A percentile compares a stretch with the other conserved stretches of the same genome.
These are phyloP conservation scores for Pythium sp. DNA, from an alignment of 352 stramenopile genomes.

Conservation along the genomic window DNA sequence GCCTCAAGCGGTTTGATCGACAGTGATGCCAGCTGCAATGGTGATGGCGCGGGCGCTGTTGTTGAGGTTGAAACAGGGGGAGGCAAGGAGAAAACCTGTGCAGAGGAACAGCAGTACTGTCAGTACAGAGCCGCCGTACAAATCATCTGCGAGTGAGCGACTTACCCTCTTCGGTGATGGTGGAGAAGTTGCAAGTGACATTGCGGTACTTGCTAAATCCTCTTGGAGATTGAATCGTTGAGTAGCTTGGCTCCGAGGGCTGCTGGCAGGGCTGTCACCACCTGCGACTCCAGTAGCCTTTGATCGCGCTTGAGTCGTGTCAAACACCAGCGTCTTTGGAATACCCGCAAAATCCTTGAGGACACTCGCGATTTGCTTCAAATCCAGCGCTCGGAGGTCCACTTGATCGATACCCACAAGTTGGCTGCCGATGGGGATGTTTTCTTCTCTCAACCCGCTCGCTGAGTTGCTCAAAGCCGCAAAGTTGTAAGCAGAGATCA, in stretches of 20 bases:
- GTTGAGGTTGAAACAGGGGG: not conserved
- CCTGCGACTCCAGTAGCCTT: not conserved
- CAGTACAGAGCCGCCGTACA: not conserved
- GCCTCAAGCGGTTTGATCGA: conserved; percentile 27
- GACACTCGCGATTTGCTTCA: conserved; percentile 34
- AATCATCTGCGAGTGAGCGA: not conserved
- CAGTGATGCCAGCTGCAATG: conserved; percentile 20
- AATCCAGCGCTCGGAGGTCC: conserved; percentile 34
- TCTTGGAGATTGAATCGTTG: not conserved
- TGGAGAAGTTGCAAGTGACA: not conserved
- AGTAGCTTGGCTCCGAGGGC: not conserved
- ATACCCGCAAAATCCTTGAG: conserved; percentile 28
- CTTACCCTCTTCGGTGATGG: not conserved
- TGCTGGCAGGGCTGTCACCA: not conserved
- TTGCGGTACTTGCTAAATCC: not conserved
- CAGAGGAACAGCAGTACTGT: not conserved
- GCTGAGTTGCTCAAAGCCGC: not conserved
- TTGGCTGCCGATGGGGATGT: conserved; percentile 38
- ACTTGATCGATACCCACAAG: conserved; percentile 47
- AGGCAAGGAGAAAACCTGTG: not conserved
- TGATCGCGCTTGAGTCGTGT: conserved; percentile 14
- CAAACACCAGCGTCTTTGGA: conserved; percentile 37
- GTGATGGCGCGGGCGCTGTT: not conserved
- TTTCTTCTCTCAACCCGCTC: conserved; percentile 20
- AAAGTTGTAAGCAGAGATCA: conserved; percentile 23